These are phyloP conservation scores for Hymenoscyphus scutula DNA, from an alignment of 2,329 filamentous ascomycete genomes.

Conservation along the genomic window DNA sequence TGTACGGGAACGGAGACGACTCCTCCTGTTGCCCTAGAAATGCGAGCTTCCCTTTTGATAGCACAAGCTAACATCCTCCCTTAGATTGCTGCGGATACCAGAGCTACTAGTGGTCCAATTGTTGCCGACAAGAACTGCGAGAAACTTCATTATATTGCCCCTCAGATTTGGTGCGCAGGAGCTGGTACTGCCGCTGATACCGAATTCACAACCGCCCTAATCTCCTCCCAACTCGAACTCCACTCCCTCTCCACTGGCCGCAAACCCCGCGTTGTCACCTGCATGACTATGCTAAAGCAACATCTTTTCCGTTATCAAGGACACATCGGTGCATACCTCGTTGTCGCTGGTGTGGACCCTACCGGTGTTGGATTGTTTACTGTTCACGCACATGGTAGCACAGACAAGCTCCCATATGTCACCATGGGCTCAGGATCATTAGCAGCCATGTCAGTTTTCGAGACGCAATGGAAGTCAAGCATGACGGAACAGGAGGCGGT, in stretches of 20 bases:
- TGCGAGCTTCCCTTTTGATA: constrained; percentile 3
- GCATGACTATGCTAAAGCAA: constrained; percentile 99
- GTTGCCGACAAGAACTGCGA: constrained; percentile 99
- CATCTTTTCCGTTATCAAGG: constrained; percentile 98
- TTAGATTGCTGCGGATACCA: constrained; percentile 94
- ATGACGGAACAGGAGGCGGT: constrained; percentile 79
- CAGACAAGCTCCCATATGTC: constrained; percentile 98
- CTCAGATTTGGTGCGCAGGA: constrained; percentile 98
- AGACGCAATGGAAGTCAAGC: constrained; percentile 86
- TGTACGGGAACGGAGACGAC: background rate
- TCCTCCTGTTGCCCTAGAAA: background rate
- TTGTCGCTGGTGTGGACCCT: constrained; percentile 93
- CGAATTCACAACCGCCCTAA: constrained; percentile 97
- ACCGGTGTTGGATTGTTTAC: constrained; percentile 96
- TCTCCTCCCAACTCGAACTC: constrained; percentile 97
- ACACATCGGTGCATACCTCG: constrained; percentile 95
- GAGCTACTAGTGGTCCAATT: constrained; percentile 95
- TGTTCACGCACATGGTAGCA: constrained; percentile 96
- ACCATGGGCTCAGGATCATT: constrained; percentile 97
- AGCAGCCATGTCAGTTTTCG: constrained; percentile 97
- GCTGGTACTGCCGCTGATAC: constrained; percentile 97
- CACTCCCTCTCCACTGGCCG: constrained; percentile 95
- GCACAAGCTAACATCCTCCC: constrained; percentile 23
- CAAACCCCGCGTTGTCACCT: constrained; percentile 94
- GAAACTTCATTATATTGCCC: constrained; percentile 98